Base-by-base conservation (phyloP, 306 rosid genomes). In the Castanea mollissima region DNA sequence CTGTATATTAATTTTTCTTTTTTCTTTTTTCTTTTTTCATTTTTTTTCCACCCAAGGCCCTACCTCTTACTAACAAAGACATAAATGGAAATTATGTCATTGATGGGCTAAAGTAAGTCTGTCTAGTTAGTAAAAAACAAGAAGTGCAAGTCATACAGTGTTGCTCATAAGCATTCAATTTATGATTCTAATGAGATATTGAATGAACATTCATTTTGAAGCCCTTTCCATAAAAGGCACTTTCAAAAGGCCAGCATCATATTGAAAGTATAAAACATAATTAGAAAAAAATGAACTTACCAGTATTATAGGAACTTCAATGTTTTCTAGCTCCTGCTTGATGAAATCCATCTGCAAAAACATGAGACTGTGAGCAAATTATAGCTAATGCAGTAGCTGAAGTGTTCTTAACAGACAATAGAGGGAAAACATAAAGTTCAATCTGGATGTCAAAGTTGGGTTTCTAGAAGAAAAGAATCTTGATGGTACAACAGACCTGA, bases 281-380 rank as follows among this genome's bases (percentile, higher is more conserved):
- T 34, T 51, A 69, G 57, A 25, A 35, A 23, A 64, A 82, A 80
- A 79, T 73, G 60, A 51, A 75, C 92, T 74, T 74, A 95, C 99
- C 93, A 93, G 87, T 76, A 93, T 21, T 74, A 95, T 71, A 74
- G 99, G 99, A 87, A 88, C 84, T 87, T 85, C 87, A 78, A 46
- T 64, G 78, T 84, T 81, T 64, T 79, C 89, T 80, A 91, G 81
- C 68, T 95, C 96, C 80, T 93, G 91, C 76, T 78, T 80, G 83
- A 95, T 91, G 89, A 93, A 90, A 65, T 87, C 88, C 79, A 88
- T 75, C 98, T 93, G 85, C 85, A 86, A 82, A 78, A 74, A 78
- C 60, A 74, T 21, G 81, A 70, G 75, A 82, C 32, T 54, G 29
- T 35, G 44, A 71, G 75, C 41, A 81, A 81, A 69, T 7, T 60